Evolutionary conservation across 1,139 yeast genomes (phyloP), one percentile per base, ranked within the genome.

Genomic region (Scheffersomyces stambukii): DNA sequence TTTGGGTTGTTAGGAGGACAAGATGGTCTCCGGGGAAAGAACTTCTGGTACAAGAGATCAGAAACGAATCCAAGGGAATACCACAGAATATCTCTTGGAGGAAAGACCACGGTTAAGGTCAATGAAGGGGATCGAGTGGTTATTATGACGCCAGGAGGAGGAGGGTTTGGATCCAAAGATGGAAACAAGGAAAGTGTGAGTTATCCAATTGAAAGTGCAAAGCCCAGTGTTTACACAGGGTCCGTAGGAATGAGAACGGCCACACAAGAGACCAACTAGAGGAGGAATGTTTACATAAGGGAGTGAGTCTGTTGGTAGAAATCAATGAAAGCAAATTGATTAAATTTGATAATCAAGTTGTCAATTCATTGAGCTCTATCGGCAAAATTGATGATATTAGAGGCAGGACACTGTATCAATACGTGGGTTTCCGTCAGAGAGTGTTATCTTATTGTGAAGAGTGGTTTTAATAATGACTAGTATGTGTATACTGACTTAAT

Each of bases 61-160:
- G 50, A 50, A 5, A 34, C 43, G 5, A 43, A 43, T 6, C 11
- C 11, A 10, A 9, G 11, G 20, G 44, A 43, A 19, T 50, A 50
- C 31, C 48, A 53, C 29, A 48, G 50, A 22, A 54, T 60, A 12
- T 55, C 53, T 9, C 48, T 68, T 21, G 71, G 70, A 5, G 74
- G 74, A 3, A 63, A 64, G 42, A 57, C 66, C 38, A 57, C 69
- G 2, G 62, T 66, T 5, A 53, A 46, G 32, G 60, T 64, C 8
- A 39, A 41, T 3, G 57, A 55, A 29, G 74, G 74, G 6, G 74
- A 68, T 35, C 48, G 71, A 32, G 53, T 68, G 4, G 46, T 63
- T 2, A 65, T 68, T 19, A 43, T 46, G 49, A 64, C 74, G 0
- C 74, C 74, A 1, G 74, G 74, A 13, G 74, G 74, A 10, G 74